A percentile compares a stretch with the other conserved stretches of the same genome.
phyloP scores from a whole-genome alignment of 805 yeast genomes.

The Alloascoidea africana region DNA sequence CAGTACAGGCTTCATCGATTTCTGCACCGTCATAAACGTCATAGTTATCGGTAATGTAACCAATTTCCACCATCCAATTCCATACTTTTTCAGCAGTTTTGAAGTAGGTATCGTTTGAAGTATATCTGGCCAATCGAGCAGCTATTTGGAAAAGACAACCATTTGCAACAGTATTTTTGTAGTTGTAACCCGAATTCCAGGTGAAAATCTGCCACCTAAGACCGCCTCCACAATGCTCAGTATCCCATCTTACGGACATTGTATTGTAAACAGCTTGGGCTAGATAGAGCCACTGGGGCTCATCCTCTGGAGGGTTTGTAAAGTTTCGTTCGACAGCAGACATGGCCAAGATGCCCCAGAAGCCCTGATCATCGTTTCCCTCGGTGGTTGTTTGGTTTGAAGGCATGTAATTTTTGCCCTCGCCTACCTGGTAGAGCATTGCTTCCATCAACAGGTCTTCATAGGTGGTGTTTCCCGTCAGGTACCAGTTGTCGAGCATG shows the following conservation, averaged over 20 bases:
- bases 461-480: slow-evolving; percentile 22
- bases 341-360: slow-evolving; percentile 84
- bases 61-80: slow-evolving; percentile 48
- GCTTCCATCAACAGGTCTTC: slow-evolving; percentile 19
- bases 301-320: slow-evolving; percentile 42
- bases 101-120: slow-evolving; percentile 54
- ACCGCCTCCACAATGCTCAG: slow-evolving; percentile 54
- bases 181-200: slow-evolving; percentile 80
- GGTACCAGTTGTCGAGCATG: slow-evolving; percentile 23
- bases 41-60: slow-evolving; percentile 22
- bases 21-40: slow-evolving; percentile 63
- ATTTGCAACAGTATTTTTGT: slow-evolving; percentile 79
- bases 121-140: slow-evolving; percentile 71
- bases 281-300: slow-evolving; percentile 60
- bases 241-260: slow-evolving; percentile 72
- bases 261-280: slow-evolving; percentile 82
- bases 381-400: slow-evolving; percentile 44
- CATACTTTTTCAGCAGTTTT: slow-evolving; percentile 61
- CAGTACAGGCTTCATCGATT: slow-evolving; percentile 30
- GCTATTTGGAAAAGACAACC: slow-evolving; percentile 71
- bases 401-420: slow-evolving; percentile 25
- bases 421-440: slow-evolving; percentile 29
- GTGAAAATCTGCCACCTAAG: slow-evolving; percentile 85
- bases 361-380: slow-evolving; percentile 90
- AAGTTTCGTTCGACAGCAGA: slow-evolving; percentile 77